Conservation (phyloP, 352 stramenopile genomes). For the Phytopythium cucurbitacearum region DNA sequence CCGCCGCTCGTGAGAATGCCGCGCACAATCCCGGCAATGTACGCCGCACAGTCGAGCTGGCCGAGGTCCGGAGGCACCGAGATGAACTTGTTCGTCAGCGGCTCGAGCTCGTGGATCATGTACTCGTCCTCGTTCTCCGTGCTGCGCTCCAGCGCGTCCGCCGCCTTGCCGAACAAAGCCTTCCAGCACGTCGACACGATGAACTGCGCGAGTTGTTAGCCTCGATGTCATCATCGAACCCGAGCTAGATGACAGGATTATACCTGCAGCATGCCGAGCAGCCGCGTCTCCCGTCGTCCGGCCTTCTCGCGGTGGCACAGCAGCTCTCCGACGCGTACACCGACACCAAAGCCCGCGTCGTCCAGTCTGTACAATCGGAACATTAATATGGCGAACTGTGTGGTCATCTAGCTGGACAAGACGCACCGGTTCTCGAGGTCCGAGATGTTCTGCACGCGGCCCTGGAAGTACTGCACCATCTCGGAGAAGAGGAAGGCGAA, state of each 20-base stretch:
- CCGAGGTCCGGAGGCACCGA: constrained; percentile 94
- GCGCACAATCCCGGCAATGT: constrained; percentile 94
- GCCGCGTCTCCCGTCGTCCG: constrained; percentile 70
- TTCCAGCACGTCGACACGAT: constrained; percentile 95
- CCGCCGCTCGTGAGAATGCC: constrained; percentile 82
- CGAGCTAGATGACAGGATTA: not conserved
- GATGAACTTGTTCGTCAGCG: constrained; percentile 95
- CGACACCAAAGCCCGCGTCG: constrained; percentile 93
- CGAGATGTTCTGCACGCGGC: constrained; percentile 92
- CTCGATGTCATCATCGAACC: constrained; percentile 42
- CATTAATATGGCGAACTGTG: not conserved
- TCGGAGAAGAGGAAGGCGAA: constrained; percentile 98
- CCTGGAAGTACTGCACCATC: constrained; percentile 98
- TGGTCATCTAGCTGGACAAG: not conserved
- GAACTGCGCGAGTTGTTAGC: constrained; percentile 55
- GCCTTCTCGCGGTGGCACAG: constrained; percentile 84
- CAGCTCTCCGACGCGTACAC: constrained; percentile 94
- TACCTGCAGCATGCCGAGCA: constrained; percentile 83
- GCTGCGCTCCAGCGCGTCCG: constrained; percentile 94
- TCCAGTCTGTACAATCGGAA: constrained; percentile 62
- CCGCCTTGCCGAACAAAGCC: constrained; percentile 94
- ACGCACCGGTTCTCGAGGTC: constrained; percentile 90
- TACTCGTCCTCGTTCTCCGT: constrained; percentile 98
- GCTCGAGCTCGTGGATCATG: constrained; percentile 95
- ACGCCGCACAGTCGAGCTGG: constrained; percentile 95